Conservation (phyloP, 1,139 yeast species). For the Eremothecium sinecaudum region DNA sequence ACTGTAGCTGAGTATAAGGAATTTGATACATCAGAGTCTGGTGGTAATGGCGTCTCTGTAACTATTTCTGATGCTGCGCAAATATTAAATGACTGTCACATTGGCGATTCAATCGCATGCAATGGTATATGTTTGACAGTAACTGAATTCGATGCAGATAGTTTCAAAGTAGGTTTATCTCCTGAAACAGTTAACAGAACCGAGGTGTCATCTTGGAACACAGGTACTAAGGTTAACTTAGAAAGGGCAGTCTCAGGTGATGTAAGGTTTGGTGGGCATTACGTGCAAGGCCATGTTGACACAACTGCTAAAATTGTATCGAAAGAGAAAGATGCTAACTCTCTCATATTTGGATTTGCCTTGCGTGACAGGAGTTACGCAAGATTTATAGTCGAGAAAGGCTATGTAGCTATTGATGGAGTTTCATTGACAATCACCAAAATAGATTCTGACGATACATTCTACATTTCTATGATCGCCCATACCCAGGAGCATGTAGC, state of each 20-base stretch:
- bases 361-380: constrained; percentile 54
- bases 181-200: constrained; percentile 87
- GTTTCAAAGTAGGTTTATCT: constrained; percentile 83
- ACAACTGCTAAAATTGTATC: constrained; percentile 63
- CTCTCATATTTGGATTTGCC: constrained; percentile 65
- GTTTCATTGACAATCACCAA: constrained; percentile 83
- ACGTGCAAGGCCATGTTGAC: constrained; percentile 96
- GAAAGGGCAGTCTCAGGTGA: constrained; percentile 81
- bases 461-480: constrained; percentile 83
- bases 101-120: constrained; percentile 87
- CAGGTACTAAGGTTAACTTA: constrained; percentile 63
- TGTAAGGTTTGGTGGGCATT: constrained; percentile 90
- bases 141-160: constrained; percentile 54
- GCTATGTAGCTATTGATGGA: constrained; percentile 87
- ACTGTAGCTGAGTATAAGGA: constrained; percentile 29
- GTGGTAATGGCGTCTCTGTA: constrained; percentile 74
- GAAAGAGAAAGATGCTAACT: constrained; percentile 59
- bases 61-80: constrained; percentile 53
- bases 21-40: constrained; percentile 47
- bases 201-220: constrained; percentile 46
- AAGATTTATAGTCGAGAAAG: constrained; percentile 82
- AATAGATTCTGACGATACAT: constrained; percentile 49
- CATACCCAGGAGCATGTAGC: constrained; percentile 82
- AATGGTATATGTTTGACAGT: constrained; percentile 91
- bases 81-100: constrained; percentile 68